Base-by-base conservation (phyloP, 139 green algal species). In the Micromonas commoda region DNA sequence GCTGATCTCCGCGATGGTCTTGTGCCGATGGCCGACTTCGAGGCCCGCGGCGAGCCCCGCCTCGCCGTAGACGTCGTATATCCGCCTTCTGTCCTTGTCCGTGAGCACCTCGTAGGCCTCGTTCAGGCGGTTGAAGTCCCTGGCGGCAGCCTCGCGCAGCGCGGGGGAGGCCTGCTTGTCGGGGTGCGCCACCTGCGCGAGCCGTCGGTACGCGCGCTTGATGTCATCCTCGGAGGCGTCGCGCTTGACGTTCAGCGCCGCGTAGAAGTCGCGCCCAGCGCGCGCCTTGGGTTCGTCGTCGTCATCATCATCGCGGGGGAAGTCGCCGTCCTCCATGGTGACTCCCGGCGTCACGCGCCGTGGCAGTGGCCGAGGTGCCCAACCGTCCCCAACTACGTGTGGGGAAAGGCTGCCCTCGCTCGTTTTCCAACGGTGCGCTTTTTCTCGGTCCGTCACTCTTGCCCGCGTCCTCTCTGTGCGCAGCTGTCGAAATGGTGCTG, bases 61-160 rank as follows among this genome's bases (percentile, higher is more conserved):
- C 37, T 76, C 28, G 0, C 83, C 83, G 67, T 86, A 86, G 29
- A 82, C n/a, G 73, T 87, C 83, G 66, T 87, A 87, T 24, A 86
- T n/a, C 53, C 81, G 23, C 39, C 83, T 3, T 73, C 64, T 77
- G 13, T 73, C 37, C 29, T 23, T 31, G 35, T 84, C 77, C 21
- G 53, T 78, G 1, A 85, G 54, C 23, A 83, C 57, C 45, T 87
- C 80, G 76, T 85, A 87, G 26, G 83, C 83, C 28, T 83, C 66
- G 21, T 64, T 35, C 0, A 87, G 69, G 4, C 34, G 60, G 26
- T 86, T 80, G 77, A 87, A 87, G 16, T 79, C 33, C 24, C 72
- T 16, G 20, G 39, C 67, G 28, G 82, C 83, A 1, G 77, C 80
- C 31, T 81, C 72, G 29, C 79, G 65, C 80, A 83, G 77, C 64